Conservation (phyloP, 148 eudicot genomes). For the Silene conica region DNA sequence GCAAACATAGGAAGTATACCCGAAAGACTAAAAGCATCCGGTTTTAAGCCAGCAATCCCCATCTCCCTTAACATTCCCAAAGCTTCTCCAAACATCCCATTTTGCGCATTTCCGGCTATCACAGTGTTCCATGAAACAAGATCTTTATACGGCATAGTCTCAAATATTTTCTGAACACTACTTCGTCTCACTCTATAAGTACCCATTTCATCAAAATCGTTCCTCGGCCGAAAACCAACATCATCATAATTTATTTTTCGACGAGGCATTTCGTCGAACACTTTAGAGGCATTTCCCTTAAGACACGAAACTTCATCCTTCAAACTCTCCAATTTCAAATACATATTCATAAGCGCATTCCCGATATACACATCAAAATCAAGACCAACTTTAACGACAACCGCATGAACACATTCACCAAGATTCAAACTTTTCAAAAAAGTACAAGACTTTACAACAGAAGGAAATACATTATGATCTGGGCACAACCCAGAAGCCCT, state of each 20-base stretch:
- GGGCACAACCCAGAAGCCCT: slow-evolving; percentile 49
- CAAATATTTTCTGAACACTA: slow-evolving; percentile 65
- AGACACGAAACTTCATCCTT: neutral
- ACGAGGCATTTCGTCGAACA: slow-evolving; percentile 56
- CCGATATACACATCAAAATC: slow-evolving; percentile 62
- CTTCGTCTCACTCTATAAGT: slow-evolving; percentile 15
- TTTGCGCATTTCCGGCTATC: slow-evolving; percentile 63
- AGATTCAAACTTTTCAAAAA: slow-evolving; percentile 49
- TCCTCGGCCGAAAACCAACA: slow-evolving; percentile 4
- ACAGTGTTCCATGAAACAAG: slow-evolving; percentile 76
- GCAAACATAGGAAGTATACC: slow-evolving; percentile 62
- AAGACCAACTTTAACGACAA: slow-evolving; percentile 47
- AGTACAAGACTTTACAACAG: slow-evolving; percentile 65
- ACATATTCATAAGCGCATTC: slow-evolving; percentile 86
- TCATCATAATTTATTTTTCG: neutral
- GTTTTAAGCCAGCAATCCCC: slow-evolving; percentile 45
- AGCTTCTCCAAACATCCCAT: slow-evolving; percentile 61
- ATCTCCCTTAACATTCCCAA: slow-evolving; percentile 49
- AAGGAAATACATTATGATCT: slow-evolving; percentile 70
- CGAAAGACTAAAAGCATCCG: slow-evolving; percentile 67
- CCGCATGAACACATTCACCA: slow-evolving; percentile 63
- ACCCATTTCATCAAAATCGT: slow-evolving; percentile 13
- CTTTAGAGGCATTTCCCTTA: slow-evolving; percentile 2
- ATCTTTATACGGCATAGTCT: slow-evolving; percentile 56
- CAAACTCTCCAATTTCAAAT: slow-evolving; percentile 49